phyloP scores from a whole-genome alignment of 345 rosid genomes.

The Angophora floribunda region DNA sequence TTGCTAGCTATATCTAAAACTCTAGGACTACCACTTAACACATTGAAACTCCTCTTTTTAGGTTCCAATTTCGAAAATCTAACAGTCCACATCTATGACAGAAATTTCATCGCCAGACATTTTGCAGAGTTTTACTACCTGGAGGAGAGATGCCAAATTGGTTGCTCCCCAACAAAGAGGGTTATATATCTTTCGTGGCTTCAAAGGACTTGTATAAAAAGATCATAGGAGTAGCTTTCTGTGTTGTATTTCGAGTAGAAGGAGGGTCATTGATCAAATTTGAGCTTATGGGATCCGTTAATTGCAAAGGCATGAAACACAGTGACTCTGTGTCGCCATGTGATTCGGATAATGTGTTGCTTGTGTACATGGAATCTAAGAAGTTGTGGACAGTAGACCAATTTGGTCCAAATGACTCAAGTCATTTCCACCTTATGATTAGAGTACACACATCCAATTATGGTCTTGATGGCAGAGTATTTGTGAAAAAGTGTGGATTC shows the following conservation, averaged over 20 bases:
- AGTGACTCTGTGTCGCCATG: too few relatives aligned
- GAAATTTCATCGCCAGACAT: not conserved
- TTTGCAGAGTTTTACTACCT: not conserved
- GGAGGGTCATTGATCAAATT: rapidly evolving
- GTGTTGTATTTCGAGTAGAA: not conserved
- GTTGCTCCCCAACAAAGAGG: not conserved
- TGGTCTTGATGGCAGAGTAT: rapidly evolving
- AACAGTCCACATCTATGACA: not conserved
- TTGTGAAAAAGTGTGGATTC: not conserved
- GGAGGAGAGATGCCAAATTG: not conserved
- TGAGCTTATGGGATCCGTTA: not conserved
- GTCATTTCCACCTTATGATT: not conserved
- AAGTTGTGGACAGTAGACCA: not conserved
- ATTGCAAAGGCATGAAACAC: not conserved
- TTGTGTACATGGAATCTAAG: not conserved
- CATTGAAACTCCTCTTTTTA: not conserved
- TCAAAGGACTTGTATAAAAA: not conserved
- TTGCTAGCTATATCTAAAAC: not conserved
- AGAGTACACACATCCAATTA: not conserved
- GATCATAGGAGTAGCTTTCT: not conserved
- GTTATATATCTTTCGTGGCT: not conserved
- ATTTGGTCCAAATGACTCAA: not conserved
- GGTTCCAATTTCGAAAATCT: not conserved
- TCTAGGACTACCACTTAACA: not conserved
- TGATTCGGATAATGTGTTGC: not conserved